These are phyloP conservation scores for Fusarium goolgardi DNA, from an alignment of 2,329 filamentous ascomycete genomes.

Conservation along the genomic window DNA sequence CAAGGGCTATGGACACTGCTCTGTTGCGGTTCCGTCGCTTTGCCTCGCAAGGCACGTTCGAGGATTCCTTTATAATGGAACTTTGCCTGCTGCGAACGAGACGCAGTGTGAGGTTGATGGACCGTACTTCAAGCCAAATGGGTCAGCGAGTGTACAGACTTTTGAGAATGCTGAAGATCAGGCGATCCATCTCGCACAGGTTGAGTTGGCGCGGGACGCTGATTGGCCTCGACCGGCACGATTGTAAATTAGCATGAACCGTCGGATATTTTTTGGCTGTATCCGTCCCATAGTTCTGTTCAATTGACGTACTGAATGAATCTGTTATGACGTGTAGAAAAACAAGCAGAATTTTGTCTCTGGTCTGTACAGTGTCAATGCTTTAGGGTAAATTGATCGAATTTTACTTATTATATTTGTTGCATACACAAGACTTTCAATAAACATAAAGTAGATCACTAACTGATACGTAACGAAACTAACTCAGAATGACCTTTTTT, in stretches of 20 bases:
- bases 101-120: slow-evolving; percentile 54
- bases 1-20: slow-evolving; percentile 58
- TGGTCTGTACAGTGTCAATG: too few species aligned
- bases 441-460: too few species aligned
- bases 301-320: too few species aligned
- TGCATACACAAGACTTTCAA: too few species aligned
- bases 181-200: slow-evolving; percentile 38
- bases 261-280: background rate
- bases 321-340: background rate
- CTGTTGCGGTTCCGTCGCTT: slow-evolving; percentile 52
- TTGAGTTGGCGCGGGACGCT: slow-evolving; percentile 29
- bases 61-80: slow-evolving; percentile 54
- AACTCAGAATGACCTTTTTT: too few species aligned
- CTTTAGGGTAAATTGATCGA: background rate
- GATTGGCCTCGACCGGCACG: slow-evolving; percentile 24
- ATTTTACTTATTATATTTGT: too few species aligned
- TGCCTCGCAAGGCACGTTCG: slow-evolving; percentile 54
- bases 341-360: background rate
- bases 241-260: background rate
- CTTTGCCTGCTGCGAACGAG: slow-evolving; percentile 49
- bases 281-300: background rate
- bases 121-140: slow-evolving; percentile 51
- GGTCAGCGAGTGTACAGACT: background rate
- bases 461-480: too few species aligned
- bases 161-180: slow-evolving; percentile 28